These are phyloP conservation scores for Epipyxis sp. DNA, from an alignment of 108 stramenopile genomes.

Conservation along the genomic window DNA sequence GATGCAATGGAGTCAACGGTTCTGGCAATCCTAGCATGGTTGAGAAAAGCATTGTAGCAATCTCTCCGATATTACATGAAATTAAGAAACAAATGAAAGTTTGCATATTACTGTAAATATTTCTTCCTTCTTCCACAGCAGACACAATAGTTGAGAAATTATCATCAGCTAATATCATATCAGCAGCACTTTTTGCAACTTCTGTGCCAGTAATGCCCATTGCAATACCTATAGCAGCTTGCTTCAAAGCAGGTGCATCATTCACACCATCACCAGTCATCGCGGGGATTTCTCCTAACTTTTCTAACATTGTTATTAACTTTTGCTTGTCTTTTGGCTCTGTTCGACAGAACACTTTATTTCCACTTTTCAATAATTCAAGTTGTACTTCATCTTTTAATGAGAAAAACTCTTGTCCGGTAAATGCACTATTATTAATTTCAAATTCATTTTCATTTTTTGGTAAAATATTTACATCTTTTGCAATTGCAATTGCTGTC, in stretches of 20 bases:
- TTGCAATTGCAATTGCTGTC: constrained; percentile 87
- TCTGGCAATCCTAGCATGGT: constrained; percentile 81
- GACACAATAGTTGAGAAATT: constrained; percentile 94
- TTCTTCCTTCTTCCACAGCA: constrained; percentile 92
- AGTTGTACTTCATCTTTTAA: constrained; percentile 44
- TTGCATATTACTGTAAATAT: constrained; percentile 97
- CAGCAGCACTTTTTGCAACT: constrained; percentile 93
- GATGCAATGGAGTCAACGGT: constrained; percentile 92
- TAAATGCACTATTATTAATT: constrained; percentile 40
- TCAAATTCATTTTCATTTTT: neutral
- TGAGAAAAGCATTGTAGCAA: constrained; percentile 79
- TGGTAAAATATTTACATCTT: constrained; percentile 66
- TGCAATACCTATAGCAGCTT: constrained; percentile 88
- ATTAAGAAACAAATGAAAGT: constrained; percentile 97
- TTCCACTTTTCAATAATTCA: constrained; percentile 55
- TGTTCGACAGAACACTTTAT: constrained; percentile 92
- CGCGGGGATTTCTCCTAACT: constrained; percentile 78
- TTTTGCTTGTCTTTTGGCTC: constrained; percentile 96
- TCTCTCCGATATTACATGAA: constrained; percentile 95
- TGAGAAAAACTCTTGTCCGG: constrained; percentile 51
- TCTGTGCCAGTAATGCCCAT: constrained; percentile 90
- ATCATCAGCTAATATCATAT: constrained; percentile 95
- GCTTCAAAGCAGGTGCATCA: constrained; percentile 97
- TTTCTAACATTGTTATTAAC: constrained; percentile 87
- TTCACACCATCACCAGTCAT: constrained; percentile 99